A percentile compares a stretch with the other conserved stretches of the same genome.
Conservation (phyloP, 2,329 filamentous ascomycete genomes). For the Magnaporthiopsis rhizophila region DNA sequence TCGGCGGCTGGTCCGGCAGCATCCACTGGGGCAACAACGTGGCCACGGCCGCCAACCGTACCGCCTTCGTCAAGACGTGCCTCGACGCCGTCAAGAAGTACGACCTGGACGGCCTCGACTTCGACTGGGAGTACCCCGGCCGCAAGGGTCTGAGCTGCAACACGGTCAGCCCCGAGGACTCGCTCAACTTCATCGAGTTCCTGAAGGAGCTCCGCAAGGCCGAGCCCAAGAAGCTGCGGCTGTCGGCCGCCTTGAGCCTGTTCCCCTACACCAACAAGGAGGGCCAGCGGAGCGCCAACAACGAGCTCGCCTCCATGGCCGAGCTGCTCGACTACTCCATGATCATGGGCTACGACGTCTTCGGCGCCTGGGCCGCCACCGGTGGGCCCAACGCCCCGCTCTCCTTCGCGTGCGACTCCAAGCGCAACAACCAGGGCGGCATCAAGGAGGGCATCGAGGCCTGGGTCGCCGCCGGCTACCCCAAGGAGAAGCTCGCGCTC, state of each 20-base stretch:
- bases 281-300: slow-evolving; percentile 7
- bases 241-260: slow-evolving; percentile 14
- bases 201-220: slow-evolving; percentile 12
- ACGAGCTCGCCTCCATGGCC: slow-evolving; percentile 11
- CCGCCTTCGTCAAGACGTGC: slow-evolving; percentile 15
- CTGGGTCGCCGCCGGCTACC: slow-evolving; percentile 13
- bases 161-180: slow-evolving; percentile 13
- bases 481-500: slow-evolving; percentile 12
- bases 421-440: slow-evolving; percentile 14
- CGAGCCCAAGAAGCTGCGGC: slow-evolving; percentile 6
- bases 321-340: slow-evolving; percentile 14
- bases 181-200: slow-evolving; percentile 13
- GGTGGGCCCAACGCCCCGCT: slow-evolving; percentile 13
- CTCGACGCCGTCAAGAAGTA: slow-evolving; percentile 15
- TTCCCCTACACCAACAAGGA: slow-evolving; percentile 13
- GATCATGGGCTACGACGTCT: slow-evolving; percentile 17
- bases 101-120: slow-evolving; percentile 26
- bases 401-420: slow-evolving; percentile 10
- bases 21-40: slow-evolving; percentile 13
- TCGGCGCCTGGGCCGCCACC: slow-evolving; percentile 13
- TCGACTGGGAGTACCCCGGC: slow-evolving; percentile 40
- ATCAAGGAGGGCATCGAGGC: slow-evolving; percentile 10
- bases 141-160: slow-evolving; percentile 16
- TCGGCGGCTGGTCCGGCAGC: slow-evolving; percentile 26
- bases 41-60: slow-evolving; percentile 10